Conservation (phyloP, 2,329 filamentous ascomycete genomes). For the Xylariaceae sp. region DNA sequence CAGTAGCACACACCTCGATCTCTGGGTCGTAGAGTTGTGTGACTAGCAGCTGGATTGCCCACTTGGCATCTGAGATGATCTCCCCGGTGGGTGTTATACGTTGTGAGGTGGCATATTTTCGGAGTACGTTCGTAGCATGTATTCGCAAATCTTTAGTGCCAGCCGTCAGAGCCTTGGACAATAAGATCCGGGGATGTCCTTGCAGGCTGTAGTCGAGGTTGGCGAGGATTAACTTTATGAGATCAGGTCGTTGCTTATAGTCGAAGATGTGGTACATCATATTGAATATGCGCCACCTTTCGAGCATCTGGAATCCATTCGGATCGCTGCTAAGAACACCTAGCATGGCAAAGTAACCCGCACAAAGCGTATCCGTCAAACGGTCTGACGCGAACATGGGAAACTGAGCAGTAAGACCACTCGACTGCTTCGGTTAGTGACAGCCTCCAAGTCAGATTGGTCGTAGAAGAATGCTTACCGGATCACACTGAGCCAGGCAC, state of each 20-base stretch:
- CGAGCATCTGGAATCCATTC: constrained; percentile 81
- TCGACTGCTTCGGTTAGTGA: constrained; percentile 44
- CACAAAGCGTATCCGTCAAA: constrained; percentile 79
- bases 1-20: constrained; percentile 91
- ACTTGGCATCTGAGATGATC: constrained; percentile 67
- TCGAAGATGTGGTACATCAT: constrained; percentile 99
- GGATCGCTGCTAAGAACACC: constrained; percentile 78
- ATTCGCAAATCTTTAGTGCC: constrained; percentile 90
- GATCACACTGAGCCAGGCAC: constrained; percentile 90
- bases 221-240: constrained; percentile 80
- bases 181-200: constrained; percentile 83
- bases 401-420: constrained; percentile 70
- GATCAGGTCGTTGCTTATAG: constrained; percentile 80
- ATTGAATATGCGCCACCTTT: constrained; percentile 96
- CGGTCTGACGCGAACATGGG: constrained; percentile 86
- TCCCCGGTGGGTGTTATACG: constrained; percentile 36
- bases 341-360: constrained; percentile 90
- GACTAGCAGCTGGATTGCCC: constrained; percentile 96
- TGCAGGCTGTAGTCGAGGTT: constrained; percentile 89
- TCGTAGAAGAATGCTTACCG: constrained; percentile 46
- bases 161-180: constrained; percentile 89
- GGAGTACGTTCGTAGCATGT: constrained; percentile 76
- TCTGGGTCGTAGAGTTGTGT: constrained; percentile 97
- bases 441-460: not conserved
- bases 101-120: constrained; percentile 72